phyloP scores from a whole-genome alignment of 495 filamentous ascomycete species.

The Lindgomyces ingoldianus region DNA sequence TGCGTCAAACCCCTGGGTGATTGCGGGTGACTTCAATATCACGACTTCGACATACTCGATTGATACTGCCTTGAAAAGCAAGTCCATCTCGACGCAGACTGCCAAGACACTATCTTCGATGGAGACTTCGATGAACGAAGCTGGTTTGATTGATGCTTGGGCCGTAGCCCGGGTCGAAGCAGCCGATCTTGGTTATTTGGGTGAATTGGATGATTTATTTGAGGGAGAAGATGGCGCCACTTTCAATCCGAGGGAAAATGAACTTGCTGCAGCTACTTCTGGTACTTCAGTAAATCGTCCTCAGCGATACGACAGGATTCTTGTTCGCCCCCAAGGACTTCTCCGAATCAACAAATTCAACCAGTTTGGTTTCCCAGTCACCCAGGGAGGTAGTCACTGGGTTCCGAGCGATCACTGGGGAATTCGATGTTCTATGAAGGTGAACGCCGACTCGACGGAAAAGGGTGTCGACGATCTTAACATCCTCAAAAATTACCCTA shows the following conservation, averaged over 20 bases:
- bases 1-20: constrained; percentile 49
- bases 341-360: constrained; percentile 48
- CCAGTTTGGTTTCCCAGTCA: constrained; percentile 51
- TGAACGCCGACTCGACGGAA: constrained; percentile 3
- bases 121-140: constrained; percentile 44
- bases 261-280: constrained; percentile 50
- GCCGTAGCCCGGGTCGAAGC: constrained; percentile 41
- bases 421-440: constrained; percentile 49
- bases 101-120: constrained; percentile 39
- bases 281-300: constrained; percentile 51
- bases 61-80: constrained; percentile 50
- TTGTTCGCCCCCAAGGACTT: constrained; percentile 47
- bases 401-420: constrained; percentile 62
- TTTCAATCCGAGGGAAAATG: constrained; percentile 56
- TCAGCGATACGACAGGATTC: constrained; percentile 60
- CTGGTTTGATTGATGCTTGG: constrained; percentile 51
- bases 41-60: constrained; percentile 54
- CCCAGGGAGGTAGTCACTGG: constrained; percentile 12
- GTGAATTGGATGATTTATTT: constrained; percentile 40
- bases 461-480: neutral
- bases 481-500: neutral
- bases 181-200: constrained; percentile 22
- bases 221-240: constrained; percentile 60
- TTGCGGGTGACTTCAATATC: constrained; percentile 63
- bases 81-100: constrained; percentile 48